Evolutionary conservation across 805 yeast genomes (phyloP).

Genomic region (Metschnikowia continentalis): DNA sequence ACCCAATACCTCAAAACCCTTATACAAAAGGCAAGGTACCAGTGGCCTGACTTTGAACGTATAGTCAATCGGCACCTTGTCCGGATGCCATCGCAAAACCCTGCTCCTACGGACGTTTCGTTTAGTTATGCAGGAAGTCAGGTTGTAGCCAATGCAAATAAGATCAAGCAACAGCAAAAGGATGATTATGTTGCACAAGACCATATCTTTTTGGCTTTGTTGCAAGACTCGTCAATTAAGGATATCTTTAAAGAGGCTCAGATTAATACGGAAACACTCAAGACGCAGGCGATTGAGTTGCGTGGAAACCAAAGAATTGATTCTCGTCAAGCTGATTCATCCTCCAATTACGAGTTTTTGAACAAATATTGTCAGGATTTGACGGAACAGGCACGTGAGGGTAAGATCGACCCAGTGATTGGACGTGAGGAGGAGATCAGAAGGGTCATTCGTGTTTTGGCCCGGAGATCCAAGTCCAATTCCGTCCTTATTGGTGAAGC

Average conservation of each 20-base stretch:
- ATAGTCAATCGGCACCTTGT: conserved; percentile 77
- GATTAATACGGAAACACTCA: conserved; percentile 66
- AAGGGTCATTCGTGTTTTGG: conserved; percentile 87
- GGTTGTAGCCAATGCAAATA: conserved; percentile 67
- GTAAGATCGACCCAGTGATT: conserved; percentile 95
- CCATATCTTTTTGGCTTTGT: conserved; percentile 78
- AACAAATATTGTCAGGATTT: conserved; percentile 88
- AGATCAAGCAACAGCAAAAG: conserved; percentile 81
- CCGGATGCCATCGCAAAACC: conserved; percentile 80
- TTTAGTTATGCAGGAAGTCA: conserved; percentile 75
- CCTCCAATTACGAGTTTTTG: conserved; percentile 76
- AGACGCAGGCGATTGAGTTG: conserved; percentile 70
- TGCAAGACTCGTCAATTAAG: conserved; percentile 73
- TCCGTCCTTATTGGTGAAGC: conserved; percentile 98
- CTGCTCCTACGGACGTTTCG: conserved; percentile 79
- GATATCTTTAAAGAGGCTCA: conserved; percentile 66
- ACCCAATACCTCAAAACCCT: conserved; percentile 69
- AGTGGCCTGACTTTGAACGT: conserved; percentile 77
- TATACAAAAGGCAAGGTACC: conserved; percentile 81
- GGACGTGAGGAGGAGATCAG: conserved; percentile 99
- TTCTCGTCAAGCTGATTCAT: conserved; percentile 89
- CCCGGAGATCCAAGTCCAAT: conserved; percentile 96
- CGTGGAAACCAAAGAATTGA: conserved; percentile 93
- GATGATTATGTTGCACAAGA: conserved; percentile 93
- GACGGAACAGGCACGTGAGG: conserved; percentile 89